phyloP scores from a whole-genome alignment of 768 basidiomycete genomes.

The Auricularia sp. region DNA sequence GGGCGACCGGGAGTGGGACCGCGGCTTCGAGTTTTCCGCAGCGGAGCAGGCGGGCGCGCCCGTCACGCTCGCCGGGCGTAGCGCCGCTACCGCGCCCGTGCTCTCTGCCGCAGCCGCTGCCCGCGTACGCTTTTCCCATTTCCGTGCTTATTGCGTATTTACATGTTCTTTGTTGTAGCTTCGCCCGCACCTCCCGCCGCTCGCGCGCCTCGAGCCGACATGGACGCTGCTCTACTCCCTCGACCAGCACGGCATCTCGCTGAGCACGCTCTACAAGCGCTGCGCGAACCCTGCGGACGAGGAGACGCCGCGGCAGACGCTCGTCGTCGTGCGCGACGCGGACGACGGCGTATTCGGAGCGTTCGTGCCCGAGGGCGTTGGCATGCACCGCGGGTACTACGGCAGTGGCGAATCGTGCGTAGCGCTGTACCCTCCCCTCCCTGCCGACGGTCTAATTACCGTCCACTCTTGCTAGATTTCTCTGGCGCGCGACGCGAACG shows the following conservation, averaged over 20 bases:
- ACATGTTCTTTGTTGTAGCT: conserved; percentile 33
- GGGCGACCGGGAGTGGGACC: conserved; percentile 61
- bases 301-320: conserved; percentile 28
- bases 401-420: conserved; percentile 81
- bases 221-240: conserved; percentile 84
- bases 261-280: conserved; percentile 72
- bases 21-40: conserved; percentile 32
- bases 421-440: conserved; percentile 17
- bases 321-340: conserved; percentile 60
- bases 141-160: neutral
- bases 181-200: conserved; percentile 59
- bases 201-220: conserved; percentile 53
- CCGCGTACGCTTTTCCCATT: conserved; percentile 33
- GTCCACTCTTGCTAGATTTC: neutral
- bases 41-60: conserved; percentile 24
- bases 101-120: conserved; percentile 46
- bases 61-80: conserved; percentile 45
- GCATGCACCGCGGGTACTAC: conserved; percentile 58
- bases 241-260: conserved; percentile 90
- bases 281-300: conserved; percentile 33
- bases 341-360: conserved; percentile 64
- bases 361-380: conserved; percentile 70
- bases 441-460: neutral
- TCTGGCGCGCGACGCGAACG: neutral
- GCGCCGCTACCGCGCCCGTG: conserved; percentile 42